These are phyloP conservation scores for Coccinonectria pachysandricola DNA, from an alignment of 2,329 filamentous ascomycete species.

Conservation along the genomic window DNA sequence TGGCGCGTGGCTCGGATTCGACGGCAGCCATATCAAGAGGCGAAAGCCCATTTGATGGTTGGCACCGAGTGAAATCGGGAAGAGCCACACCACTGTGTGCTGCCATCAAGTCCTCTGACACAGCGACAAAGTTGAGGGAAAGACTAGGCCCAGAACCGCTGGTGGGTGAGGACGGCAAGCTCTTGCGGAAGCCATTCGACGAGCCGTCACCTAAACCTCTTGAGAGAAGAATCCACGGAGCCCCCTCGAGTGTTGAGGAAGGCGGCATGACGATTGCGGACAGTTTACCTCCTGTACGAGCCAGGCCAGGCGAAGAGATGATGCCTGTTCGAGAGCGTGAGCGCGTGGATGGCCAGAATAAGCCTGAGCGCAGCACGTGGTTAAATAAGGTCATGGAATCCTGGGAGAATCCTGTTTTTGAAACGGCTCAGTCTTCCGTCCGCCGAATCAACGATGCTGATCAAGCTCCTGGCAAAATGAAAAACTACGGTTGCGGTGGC, in stretches of 20 bases:
- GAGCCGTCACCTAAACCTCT: constrained; percentile 17
- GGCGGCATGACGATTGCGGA: not conserved
- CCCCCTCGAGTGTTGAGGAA: not conserved
- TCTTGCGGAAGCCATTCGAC: constrained; percentile 36
- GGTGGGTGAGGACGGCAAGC: constrained; percentile 29
- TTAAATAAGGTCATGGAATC: constrained; percentile 46
- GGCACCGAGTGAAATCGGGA: constrained; percentile 28
- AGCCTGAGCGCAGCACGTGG: constrained; percentile 35
- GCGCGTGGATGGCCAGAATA: constrained; percentile 2
- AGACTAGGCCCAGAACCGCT: constrained; percentile 14
- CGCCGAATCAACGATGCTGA: constrained; percentile 25
- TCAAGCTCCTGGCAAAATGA: not conserved
- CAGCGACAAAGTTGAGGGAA: constrained; percentile 2
- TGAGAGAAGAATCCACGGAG: constrained; percentile 1
- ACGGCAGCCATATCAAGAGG: constrained; percentile 2
- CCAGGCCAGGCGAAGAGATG: too few relatives aligned
- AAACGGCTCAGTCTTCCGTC: constrained; percentile 34
- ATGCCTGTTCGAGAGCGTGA: not conserved
- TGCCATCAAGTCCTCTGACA: constrained; percentile 1
- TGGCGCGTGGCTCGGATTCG: constrained; percentile 2
- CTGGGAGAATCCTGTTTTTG: constrained; percentile 73
- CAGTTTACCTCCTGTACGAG: too few relatives aligned
- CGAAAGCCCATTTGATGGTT: constrained; percentile 24
- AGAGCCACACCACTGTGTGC: constrained; percentile 5
- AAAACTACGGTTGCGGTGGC: constrained; percentile 3